phyloP scores from a whole-genome alignment of 192 early-diverging fungal genomes.

The Chytriomyces confervae region DNA sequence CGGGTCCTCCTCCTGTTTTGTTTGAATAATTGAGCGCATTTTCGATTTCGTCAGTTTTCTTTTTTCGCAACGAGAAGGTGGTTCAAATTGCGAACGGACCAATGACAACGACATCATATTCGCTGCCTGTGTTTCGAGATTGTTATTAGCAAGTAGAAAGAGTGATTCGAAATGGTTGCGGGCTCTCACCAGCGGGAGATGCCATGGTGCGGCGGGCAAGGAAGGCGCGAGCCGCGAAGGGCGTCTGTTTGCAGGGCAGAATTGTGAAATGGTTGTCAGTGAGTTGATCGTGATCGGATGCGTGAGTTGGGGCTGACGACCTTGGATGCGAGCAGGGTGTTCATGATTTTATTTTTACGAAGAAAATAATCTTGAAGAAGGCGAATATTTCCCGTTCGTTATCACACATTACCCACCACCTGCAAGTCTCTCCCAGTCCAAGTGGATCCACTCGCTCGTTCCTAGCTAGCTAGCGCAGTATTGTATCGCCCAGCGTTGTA shows the following conservation, averaged over 20 bases:
- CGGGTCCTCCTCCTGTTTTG: conserved; percentile 87
- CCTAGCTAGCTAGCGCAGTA: too few species aligned
- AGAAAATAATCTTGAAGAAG: too few species aligned
- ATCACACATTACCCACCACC: too few species aligned
- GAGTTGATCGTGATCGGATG: too few species aligned
- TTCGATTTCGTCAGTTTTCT: neutral
- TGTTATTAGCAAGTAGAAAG: neutral
- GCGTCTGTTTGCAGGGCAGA: neutral
- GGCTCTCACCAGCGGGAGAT: conserved; percentile 7
- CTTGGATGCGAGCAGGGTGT: neutral
- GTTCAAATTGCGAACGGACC: conserved; percentile 19
- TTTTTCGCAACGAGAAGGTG: neutral
- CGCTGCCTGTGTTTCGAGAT: neutral
- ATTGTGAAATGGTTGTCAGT: neutral
- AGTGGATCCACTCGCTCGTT: too few species aligned
- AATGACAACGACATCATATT: conserved; percentile 44
- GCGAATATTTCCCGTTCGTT: too few species aligned
- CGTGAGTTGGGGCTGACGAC: neutral
- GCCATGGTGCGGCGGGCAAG: conserved; percentile 17
- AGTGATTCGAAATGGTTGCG: neutral
- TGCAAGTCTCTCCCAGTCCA: too few species aligned
- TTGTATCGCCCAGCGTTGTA: too few species aligned
- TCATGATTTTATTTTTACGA: neutral
- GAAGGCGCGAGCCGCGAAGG: neutral
- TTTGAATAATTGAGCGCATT: neutral